phyloP scores from a whole-genome alignment of 257 asterid species.

The Schizonepeta tenuifolia region DNA sequence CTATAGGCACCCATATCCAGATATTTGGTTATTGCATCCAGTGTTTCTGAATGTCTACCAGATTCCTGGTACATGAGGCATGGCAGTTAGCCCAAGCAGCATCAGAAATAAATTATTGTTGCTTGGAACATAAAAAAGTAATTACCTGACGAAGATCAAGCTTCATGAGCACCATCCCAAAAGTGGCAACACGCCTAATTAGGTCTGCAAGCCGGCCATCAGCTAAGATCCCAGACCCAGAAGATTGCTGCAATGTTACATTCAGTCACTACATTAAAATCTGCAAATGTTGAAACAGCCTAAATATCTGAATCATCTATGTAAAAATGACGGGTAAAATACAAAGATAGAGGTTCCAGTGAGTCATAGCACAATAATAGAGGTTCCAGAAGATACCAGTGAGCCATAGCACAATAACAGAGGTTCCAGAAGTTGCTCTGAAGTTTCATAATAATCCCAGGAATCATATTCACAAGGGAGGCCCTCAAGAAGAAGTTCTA shows the following conservation, averaged over 20 bases:
- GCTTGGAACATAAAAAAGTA: constrained; percentile 11
- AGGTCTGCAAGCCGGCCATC: constrained; percentile 94
- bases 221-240: constrained; percentile 89
- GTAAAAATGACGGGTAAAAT: neutral
- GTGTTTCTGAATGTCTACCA: constrained; percentile 84
- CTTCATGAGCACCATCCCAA: constrained; percentile 95
- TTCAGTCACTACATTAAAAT: constrained; percentile 24
- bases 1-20: constrained; percentile 93
- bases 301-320: constrained; percentile 15
- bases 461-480: constrained; percentile 87
- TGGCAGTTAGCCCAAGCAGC: constrained; percentile 24
- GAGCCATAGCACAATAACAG: constrained; percentile 85
- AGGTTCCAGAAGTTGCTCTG: constrained; percentile 88
- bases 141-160: constrained; percentile 97
- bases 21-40: constrained; percentile 86
- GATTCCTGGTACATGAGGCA: constrained; percentile 73
- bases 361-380: constrained; percentile 39
- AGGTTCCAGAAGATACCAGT: constrained; percentile 83
- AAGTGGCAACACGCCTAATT: constrained; percentile 86
- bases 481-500: constrained; percentile 93
- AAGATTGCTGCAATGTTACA: constrained; percentile 63
- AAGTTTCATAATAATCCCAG: constrained; percentile 83
- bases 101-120: neutral
- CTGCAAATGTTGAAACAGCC: constrained; percentile 8
- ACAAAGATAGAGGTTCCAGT: neutral